Conservation (phyloP, 2,329 filamentous ascomycete species). For the Coniochaeta sp. region DNA sequence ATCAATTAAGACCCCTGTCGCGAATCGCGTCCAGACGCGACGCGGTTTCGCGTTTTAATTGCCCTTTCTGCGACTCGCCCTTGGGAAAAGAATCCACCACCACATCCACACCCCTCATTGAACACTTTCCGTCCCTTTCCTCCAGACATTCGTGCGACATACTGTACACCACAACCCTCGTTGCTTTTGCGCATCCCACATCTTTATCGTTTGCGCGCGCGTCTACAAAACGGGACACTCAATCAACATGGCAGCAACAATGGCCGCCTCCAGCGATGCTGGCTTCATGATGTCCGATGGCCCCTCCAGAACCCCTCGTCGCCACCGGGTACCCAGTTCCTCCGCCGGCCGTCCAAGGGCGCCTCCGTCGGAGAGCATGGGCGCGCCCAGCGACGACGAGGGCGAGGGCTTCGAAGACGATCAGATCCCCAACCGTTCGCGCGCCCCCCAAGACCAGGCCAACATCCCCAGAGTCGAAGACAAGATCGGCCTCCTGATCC, state of each 20-base stretch:
- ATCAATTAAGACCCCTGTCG: constrained; percentile 4
- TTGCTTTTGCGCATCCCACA: neutral
- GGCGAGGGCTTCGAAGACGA: constrained; percentile 58
- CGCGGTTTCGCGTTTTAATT: constrained; percentile 2
- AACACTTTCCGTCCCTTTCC: neutral
- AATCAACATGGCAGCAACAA: constrained; percentile 18
- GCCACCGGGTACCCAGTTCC: constrained; percentile 39
- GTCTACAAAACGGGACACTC: neutral
- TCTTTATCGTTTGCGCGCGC: neutral
- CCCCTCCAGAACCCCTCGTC: constrained; percentile 35
- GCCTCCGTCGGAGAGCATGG: constrained; percentile 57
- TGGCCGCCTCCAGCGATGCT: constrained; percentile 49
- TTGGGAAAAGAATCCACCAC: neutral
- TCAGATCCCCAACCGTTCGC: constrained; percentile 47
- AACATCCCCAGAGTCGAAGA: constrained; percentile 69
- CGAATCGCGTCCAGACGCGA: neutral
- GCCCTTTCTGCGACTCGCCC: neutral
- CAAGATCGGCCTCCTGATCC: constrained; percentile 65
- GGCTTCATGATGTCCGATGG: constrained; percentile 53
- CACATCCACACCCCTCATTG: neutral
- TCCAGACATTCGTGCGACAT: neutral
- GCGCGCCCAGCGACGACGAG: constrained; percentile 55
- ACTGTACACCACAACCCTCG: neutral
- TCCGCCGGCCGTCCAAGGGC: constrained; percentile 47
- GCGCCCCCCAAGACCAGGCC: constrained; percentile 36